A percentile compares a stretch with the other conserved stretches of the same genome.
These are phyloP conservation scores for Fusarium burgessii DNA, from an alignment of 2,329 filamentous ascomycete genomes.

Conservation along the genomic window DNA sequence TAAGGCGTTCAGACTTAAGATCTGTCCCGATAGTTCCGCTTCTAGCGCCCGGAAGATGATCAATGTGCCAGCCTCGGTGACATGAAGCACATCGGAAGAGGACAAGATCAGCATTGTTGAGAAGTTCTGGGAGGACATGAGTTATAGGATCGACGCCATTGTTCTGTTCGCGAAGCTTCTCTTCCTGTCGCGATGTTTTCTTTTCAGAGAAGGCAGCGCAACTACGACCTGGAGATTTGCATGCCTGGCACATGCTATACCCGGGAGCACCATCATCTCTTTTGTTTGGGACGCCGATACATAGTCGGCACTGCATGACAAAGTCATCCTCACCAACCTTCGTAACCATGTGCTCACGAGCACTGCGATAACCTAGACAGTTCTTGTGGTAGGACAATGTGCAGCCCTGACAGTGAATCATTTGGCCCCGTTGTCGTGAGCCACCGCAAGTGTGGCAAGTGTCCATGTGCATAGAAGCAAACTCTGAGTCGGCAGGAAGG, in stretches of 20 bases:
- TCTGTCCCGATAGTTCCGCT: constrained; percentile 51
- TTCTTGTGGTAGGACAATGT: constrained; percentile 83
- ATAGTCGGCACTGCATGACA: constrained; percentile 90
- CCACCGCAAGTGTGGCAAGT: constrained; percentile 77
- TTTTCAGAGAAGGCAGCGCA: constrained; percentile 80
- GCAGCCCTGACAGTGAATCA: constrained; percentile 94
- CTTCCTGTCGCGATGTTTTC: constrained; percentile 82
- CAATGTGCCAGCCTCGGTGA: constrained; percentile 82
- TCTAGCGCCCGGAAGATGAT: constrained; percentile 75
- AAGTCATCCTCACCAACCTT: constrained; percentile 83
- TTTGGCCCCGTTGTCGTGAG: constrained; percentile 65
- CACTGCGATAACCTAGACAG: constrained; percentile 80
- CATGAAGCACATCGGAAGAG: constrained; percentile 87
- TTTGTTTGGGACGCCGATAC: constrained; percentile 75
- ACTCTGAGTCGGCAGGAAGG: constrained; percentile 71
- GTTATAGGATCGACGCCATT: constrained; percentile 81
- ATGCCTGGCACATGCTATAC: constrained; percentile 78
- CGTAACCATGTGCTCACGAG: constrained; percentile 88
- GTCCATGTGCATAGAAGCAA: constrained; percentile 76
- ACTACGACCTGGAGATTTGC: constrained; percentile 72
- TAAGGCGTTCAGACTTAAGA: constrained; percentile 64
- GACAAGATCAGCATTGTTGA: constrained; percentile 82
- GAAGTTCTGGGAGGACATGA: constrained; percentile 67
- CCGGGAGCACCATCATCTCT: constrained; percentile 78
- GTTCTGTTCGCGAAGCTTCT: constrained; percentile 84